These are phyloP conservation scores for Penicillium sp. DNA, from an alignment of 2,329 filamentous ascomycete genomes.

Conservation along the genomic window DNA sequence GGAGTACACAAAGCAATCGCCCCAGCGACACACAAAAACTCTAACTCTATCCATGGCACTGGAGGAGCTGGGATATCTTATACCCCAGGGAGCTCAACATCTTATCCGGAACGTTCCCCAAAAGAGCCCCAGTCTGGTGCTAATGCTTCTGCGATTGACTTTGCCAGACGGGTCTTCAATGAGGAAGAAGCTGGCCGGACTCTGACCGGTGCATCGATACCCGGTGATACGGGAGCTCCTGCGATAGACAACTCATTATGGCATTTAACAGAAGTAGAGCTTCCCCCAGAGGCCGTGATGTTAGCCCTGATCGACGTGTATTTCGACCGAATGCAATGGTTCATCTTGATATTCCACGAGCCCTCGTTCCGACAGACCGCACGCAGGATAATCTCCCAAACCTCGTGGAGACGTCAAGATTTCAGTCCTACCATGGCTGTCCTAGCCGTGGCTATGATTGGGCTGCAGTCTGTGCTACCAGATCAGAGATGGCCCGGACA, in stretches of 20 bases:
- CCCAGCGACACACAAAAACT: background rate
- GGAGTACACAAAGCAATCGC: constrained; percentile 4
- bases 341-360: constrained; percentile 21
- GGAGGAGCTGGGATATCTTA: background rate
- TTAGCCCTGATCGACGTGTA: constrained; percentile 20
- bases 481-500: constrained; percentile 19
- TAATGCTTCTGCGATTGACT: constrained; percentile 23
- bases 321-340: constrained; percentile 26
- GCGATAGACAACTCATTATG: constrained; percentile 14
- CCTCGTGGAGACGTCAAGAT: constrained; percentile 18
- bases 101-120: background rate
- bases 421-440: constrained; percentile 15
- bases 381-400: constrained; percentile 10
- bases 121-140: constrained; percentile 20
- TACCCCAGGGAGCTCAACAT: background rate
- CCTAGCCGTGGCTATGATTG: constrained; percentile 19
- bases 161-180: constrained; percentile 22
- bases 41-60: background rate
- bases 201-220: constrained; percentile 16
- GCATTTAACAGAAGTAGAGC: constrained; percentile 16
- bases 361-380: constrained; percentile 15
- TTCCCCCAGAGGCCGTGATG: constrained; percentile 19
- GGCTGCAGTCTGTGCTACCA: constrained; percentile 19
- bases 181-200: constrained; percentile 20
- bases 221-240: constrained; percentile 15